Base-by-base conservation (phyloP, 371 early-diverging fungal species). In the Cokeromyces recurvatus region DNA sequence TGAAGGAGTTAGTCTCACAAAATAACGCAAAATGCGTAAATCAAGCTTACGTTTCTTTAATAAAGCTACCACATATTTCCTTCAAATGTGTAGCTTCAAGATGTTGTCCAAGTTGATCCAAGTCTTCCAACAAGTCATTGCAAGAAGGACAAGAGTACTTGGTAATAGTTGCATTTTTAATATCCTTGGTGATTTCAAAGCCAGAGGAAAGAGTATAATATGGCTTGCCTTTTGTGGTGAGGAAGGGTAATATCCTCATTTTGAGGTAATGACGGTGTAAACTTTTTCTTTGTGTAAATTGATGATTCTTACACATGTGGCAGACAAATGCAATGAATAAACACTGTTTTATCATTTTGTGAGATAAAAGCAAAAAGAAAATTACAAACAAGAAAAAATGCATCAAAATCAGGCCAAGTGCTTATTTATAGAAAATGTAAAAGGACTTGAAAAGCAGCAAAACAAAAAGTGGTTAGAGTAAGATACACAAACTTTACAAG, bases 281-380 rank as follows among this genome's bases (percentile, higher is more conserved):
- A 10, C 25, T 34, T 27, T 45, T 34, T 22, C 37, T 45, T 34
- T 45, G 17, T 15, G 46, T 45, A 15, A 45, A 45, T 35, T 25
- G 9, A 36, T 36, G 25, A 5, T 34, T 45, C 32, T 45, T 36
- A 45, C 46, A 45, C 24, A 21, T 45, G 46, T 36, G 37, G 37
- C 46, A 45, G 37, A 34, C 34, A 15, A 45, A 36, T 36, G 34
- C 46, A 45, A 45, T 45, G 46, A 36, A 45, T 36, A 45, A 36
- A 45, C 15, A n/a, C 25, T 36, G 5, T 15, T 36, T 36, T 7
- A 5, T 36, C 16, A 22, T 38, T 38, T 43, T 43, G 32, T 34
- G 23, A 43, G 32, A 43, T 43, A 32, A 43, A 32, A 17, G 43
- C 32, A 43, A 43, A 32, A 43, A 43, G 32, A 20, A 32, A 34